These are phyloP conservation scores for Yamadazyma sp. DNA, from an alignment of 805 yeast species.

Conservation along the genomic window DNA sequence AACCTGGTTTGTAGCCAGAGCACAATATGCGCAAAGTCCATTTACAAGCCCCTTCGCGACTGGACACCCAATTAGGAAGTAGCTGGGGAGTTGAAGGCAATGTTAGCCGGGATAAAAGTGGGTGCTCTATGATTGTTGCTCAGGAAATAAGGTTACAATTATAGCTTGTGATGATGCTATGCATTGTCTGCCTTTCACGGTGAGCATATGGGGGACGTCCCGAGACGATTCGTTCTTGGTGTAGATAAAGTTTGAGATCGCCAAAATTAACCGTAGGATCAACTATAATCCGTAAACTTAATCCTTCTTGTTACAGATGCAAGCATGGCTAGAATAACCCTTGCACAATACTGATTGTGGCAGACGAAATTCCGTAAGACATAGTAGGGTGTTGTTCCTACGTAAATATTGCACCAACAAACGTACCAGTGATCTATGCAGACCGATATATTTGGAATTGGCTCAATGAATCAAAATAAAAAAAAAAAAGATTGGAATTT, in stretches of 20 bases:
- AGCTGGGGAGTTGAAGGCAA: neutral
- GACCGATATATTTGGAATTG: too few species aligned
- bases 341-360: neutral
- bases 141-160: constrained; percentile 5
- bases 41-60: constrained; percentile 4
- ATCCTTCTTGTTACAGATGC: too few species aligned
- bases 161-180: constrained; percentile 7
- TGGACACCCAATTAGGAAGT: constrained; percentile 1
- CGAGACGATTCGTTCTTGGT: too few species aligned
- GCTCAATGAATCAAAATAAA: neutral
- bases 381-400: neutral
- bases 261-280: too few species aligned
- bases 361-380: neutral
- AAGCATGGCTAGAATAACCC: constrained; percentile 1
- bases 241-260: neutral
- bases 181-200: constrained; percentile 7
- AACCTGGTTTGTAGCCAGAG: too few species aligned
- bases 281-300: too few species aligned
- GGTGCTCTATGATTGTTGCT: constrained; percentile 3
- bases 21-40: too few species aligned
- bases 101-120: neutral
- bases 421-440: too few species aligned
- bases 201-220: too few species aligned
- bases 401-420: constrained; percentile 1
- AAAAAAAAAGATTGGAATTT: neutral